Base-by-base conservation (phyloP, 106 monocot species). In the Dioscorea dumetorum region DNA sequence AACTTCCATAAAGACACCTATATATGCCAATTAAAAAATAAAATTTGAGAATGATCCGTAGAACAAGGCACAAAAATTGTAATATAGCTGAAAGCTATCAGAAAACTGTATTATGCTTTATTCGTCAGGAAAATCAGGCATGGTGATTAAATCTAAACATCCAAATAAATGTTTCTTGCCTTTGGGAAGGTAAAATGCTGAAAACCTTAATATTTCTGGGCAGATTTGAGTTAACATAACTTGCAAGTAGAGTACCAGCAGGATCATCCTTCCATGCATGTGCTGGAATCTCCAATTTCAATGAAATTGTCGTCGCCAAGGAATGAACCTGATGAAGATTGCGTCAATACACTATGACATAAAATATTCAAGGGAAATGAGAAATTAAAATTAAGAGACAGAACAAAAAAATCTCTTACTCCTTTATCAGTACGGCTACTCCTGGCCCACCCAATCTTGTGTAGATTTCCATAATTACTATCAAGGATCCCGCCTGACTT, bases 381-480 rank as follows among this genome's bases (percentile, higher is more conserved):
- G 15, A 49, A 12, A 24, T 8, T 4, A 61, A 61, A 61, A 16
- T 49, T n/a, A 62, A 14, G 32, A 62, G 14, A 4, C 6, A 41
- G 3, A 41, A 0, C 6, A 41, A 6, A 31, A 21, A 62, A 54
- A 54, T 12, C 0, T 13, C 87, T 76, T 80, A 95, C 95, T 57
- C 88, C 95, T 84, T 89, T 97, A 67, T 97, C 95, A 70, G 95
- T 97, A 59, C 91, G 48, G 70, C 95, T 97, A 74, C 95, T 97
- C 68, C 95, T 83, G 12, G 76, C 78, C 95, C 95, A 97, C 15
- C 88, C 86, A 77, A 97, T 72, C 78, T 84, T 97, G n/a, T 91
- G 80, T 33, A 97, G 70, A 56, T 97, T 33, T 24, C 91, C 91
- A 80, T 76, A 91, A 74, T 91, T 91, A 80, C 80, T 91, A 48